These are phyloP conservation scores for Epicoccum sorghinum DNA, from an alignment of 2,329 filamentous ascomycete species.

Conservation along the genomic window DNA sequence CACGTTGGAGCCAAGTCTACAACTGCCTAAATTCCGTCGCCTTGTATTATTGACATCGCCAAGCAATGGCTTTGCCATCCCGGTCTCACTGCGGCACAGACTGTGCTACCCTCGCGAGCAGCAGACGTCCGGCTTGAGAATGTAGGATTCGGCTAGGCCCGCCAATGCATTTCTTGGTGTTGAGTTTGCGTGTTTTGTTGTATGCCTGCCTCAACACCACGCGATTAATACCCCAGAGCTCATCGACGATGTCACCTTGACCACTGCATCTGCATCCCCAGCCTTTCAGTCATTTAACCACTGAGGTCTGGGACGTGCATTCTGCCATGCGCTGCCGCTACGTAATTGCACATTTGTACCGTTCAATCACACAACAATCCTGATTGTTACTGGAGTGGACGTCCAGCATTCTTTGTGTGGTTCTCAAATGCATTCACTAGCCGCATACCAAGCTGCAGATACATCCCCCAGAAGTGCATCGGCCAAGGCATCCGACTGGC, in stretches of 20 bases:
- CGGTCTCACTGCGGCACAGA: slow-evolving; percentile 16
- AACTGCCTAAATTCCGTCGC: slow-evolving; percentile 11
- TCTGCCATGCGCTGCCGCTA: neutral
- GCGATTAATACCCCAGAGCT: neutral
- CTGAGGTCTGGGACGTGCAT: neutral
- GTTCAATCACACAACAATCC: neutral
- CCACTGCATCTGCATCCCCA: neutral
- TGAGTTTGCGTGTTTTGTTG: neutral
- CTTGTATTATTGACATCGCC: slow-evolving; percentile 1
- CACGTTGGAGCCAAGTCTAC: neutral
- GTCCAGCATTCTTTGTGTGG: neutral
- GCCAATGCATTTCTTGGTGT: slow-evolving; percentile 2
- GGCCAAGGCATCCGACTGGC: slow-evolving; percentile 7
- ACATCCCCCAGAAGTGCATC: slow-evolving; percentile 1
- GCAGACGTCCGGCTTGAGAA: neutral
- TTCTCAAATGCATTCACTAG: slow-evolving; percentile 1
- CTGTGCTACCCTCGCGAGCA: slow-evolving; percentile 2
- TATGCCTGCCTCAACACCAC: slow-evolving; percentile 4
- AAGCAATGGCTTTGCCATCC: slow-evolving; percentile 6
- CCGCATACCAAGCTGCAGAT: slow-evolving; percentile 2
- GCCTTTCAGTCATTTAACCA: neutral
- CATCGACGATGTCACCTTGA: slow-evolving; percentile 10
- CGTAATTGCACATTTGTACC: neutral
- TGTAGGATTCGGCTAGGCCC: slow-evolving; percentile 1
- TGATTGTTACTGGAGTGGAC: neutral